Evolutionary conservation across 768 basidiomycete species (phyloP), one percentile per base, ranked within the genome.

Genomic region (Vararia minispora): DNA sequence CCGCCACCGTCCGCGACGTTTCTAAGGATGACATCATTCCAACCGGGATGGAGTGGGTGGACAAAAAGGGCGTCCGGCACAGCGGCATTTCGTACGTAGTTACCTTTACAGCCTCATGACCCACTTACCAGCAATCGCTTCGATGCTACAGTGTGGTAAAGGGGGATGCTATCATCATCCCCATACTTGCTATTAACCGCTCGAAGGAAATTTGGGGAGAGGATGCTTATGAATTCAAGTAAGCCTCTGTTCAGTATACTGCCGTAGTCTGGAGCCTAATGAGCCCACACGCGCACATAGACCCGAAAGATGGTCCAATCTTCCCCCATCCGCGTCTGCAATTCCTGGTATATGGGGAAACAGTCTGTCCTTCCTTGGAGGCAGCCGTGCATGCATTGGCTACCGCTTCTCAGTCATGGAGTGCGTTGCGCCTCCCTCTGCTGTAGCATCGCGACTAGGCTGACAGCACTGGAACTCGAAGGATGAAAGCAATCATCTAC

Each of bases 221-320:
- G 13, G 60, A 62, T 30, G 60, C 59, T 1, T 38, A 44, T 12
- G 53, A 54, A 24, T 62, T 59, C 45, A 46, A 31, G 47, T 46
- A 27, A 5, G 41, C n/a, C n/a, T n/a, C n/a, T n/a, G n/a, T n/a
- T 17, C 10, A 2, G 20, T 17, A 6, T 2, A 22, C 8, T 23
- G 4, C 22, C 23, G 2, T 11, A n/a, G 29, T 11, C 13, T 10
- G 14, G 14, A n/a, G 2, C 6, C 3, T 24, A 17, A 20, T 16
- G 11, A 4, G 2, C n/a, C 5, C 6, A 27, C 18, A 20, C n/a
- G 11, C 3, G n/a, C 32, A 4, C 6, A 27, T 22, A 48, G 47
- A 27, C 47, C 47, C 5, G 47, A 48, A 24, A 37, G 47, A 33
- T 49, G 49, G 52, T 21, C 40, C 8, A 24, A 28, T 16, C 12